Conservation (phyloP, 441 rosid genomes). For the Brassica balearica region DNA sequence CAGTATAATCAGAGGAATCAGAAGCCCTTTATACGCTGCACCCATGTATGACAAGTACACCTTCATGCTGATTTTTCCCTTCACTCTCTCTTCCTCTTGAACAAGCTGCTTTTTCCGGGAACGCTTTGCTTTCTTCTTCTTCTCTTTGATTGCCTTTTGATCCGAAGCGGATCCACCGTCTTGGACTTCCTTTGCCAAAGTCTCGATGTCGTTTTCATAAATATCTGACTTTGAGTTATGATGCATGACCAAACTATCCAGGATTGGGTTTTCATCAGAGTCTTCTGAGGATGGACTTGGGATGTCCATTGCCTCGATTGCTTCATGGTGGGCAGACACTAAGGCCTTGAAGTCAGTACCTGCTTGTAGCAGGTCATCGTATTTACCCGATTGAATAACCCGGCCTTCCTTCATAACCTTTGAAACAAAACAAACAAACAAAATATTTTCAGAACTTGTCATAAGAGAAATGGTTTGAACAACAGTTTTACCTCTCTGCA, state of each 20-base stretch:
- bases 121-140: constrained; percentile 94
- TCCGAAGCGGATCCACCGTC: constrained; percentile 81
- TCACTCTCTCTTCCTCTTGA: constrained; percentile 99
- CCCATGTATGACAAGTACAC: constrained; percentile 98
- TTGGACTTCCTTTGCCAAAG: constrained; percentile 85
- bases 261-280: constrained; percentile 69
- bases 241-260: constrained; percentile 49
- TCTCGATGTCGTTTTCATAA: constrained; percentile 64
- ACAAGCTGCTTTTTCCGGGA: constrained; percentile 93
- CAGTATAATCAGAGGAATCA: constrained; percentile 89
- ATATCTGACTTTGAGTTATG: constrained; percentile 62
- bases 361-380: constrained; percentile 94
- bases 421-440: constrained; percentile 24
- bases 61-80: constrained; percentile 97
- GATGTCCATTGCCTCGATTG: constrained; percentile 97
- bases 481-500: constrained; percentile 46
- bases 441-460: constrained; percentile 29
- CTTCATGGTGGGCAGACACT: constrained; percentile 98
- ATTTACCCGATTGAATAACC: constrained; percentile 95
- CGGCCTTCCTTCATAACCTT: constrained; percentile 97
- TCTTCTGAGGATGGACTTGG: constrained; percentile 88
- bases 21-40: constrained; percentile 92
- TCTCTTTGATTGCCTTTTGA: constrained; percentile 89
- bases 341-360: constrained; percentile 95
- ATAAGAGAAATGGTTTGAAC: constrained; percentile 31